Evolutionary conservation across 148 eudicot genomes (phyloP).

Genomic region (Rheum nobile): DNA sequence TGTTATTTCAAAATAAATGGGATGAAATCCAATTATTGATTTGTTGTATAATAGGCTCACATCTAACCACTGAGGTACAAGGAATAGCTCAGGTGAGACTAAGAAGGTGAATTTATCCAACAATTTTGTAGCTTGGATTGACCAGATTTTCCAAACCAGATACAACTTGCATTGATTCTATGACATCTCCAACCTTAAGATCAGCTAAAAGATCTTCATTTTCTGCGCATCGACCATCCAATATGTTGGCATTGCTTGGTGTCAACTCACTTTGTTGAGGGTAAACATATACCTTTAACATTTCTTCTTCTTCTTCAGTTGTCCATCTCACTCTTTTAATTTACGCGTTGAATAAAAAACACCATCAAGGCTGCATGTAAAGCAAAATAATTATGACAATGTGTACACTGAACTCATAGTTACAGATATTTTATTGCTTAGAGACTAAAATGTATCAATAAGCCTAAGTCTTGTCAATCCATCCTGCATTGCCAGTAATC

Average conservation of each 20-base stretch:
- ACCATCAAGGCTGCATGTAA: too few relatives aligned
- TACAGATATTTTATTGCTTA: too few relatives aligned
- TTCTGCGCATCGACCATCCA: conserved; percentile 87
- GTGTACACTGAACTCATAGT: too few relatives aligned
- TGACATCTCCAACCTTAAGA: conserved; percentile 91
- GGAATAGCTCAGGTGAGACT: background rate
- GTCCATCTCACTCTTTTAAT: too few relatives aligned
- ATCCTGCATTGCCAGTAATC: too few relatives aligned
- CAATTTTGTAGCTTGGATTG: conserved; percentile 94
- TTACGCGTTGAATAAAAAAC: too few relatives aligned
- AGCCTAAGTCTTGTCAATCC: too few relatives aligned
- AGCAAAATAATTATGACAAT: too few relatives aligned
- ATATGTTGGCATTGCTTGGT: conserved; percentile 91
- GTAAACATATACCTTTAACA: too few relatives aligned
- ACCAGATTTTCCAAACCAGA: conserved; percentile 83
- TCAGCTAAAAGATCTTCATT: conserved; percentile 86
- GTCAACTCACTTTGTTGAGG: conserved; percentile 96
- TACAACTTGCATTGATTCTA: conserved; percentile 78
- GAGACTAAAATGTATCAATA: too few relatives aligned
- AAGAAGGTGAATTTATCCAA: conserved; percentile 33
- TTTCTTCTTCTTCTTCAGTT: too few relatives aligned
- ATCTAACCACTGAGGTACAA: background rate
- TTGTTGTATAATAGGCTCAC: conserved; percentile 4
- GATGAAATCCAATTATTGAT: background rate
- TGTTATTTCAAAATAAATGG: background rate